Conservation (phyloP, 2,329 filamentous ascomycete genomes). For the Chaetomiaceae sp. region DNA sequence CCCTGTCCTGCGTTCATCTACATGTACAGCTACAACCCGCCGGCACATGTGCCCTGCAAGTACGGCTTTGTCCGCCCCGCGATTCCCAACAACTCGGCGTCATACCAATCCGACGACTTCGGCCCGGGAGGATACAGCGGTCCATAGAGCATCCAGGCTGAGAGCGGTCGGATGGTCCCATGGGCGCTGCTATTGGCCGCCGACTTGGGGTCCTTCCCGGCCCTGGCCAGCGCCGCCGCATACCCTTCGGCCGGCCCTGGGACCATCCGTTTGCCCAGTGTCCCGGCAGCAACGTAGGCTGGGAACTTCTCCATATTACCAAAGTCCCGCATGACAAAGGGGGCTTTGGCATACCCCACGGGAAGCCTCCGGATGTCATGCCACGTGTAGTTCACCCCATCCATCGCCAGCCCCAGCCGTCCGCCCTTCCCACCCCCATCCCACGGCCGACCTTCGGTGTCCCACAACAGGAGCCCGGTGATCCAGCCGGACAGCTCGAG, state of each 20-base stretch:
- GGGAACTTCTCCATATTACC: constrained; percentile 26
- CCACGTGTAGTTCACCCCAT: background rate
- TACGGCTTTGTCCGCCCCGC: background rate
- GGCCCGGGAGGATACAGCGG: constrained; percentile 28
- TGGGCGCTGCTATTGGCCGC: constrained; percentile 16
- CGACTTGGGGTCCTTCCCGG: constrained; percentile 11
- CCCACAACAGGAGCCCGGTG: constrained; percentile 44
- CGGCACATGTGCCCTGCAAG: background rate
- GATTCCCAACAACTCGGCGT: background rate
- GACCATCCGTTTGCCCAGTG: constrained; percentile 26
- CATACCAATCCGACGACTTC: background rate
- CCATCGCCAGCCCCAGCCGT: constrained; percentile 9
- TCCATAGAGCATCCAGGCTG: constrained; percentile 39
- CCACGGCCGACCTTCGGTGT: constrained; percentile 30
- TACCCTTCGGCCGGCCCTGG: constrained; percentile 24
- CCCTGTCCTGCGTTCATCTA: too few species aligned
- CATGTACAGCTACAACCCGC: background rate
- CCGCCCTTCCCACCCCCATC: background rate
- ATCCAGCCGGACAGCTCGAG: constrained; percentile 44
- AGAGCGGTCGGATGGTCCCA: constrained; percentile 33
- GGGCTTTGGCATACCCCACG: constrained; percentile 37
- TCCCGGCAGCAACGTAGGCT: constrained; percentile 37
- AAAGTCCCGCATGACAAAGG: constrained; percentile 36
- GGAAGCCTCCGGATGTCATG: constrained; percentile 20
- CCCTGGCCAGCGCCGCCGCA: constrained; percentile 17